Evolutionary conservation across 352 stramenopile species (phyloP).

Genomic region (Globisporangium polare): DNA sequence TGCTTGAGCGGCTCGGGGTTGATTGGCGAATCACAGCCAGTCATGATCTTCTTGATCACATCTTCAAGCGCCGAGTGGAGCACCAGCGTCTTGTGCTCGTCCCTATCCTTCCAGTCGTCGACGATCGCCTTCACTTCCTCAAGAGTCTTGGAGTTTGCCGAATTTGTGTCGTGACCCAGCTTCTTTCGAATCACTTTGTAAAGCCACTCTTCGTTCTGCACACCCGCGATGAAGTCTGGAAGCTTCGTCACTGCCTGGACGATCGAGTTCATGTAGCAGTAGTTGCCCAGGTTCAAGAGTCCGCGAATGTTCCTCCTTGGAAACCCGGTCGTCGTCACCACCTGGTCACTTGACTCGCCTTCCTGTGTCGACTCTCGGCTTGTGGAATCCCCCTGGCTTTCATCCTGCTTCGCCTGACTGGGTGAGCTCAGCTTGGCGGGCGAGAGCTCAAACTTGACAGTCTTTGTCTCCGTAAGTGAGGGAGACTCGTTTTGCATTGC

Average conservation of each 20-base stretch:
- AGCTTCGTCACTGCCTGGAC: constrained; percentile 77
- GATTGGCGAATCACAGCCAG: constrained; percentile 64
- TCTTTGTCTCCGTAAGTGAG: background rate
- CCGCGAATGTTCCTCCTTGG: constrained; percentile 45
- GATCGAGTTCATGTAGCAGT: constrained; percentile 95
- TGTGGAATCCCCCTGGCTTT: constrained; percentile 3
- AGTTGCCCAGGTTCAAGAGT: constrained; percentile 93
- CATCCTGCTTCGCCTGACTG: constrained; percentile 1
- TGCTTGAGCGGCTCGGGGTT: constrained; percentile 77
- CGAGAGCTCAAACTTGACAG: background rate
- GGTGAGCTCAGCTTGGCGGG: background rate
- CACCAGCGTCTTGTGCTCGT: constrained; percentile 47
- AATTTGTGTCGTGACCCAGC: constrained; percentile 17
- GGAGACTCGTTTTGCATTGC: constrained; percentile 9
- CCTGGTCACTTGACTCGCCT: constrained; percentile 6
- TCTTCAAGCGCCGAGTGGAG: constrained; percentile 55
- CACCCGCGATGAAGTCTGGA: constrained; percentile 49
- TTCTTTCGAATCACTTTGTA: constrained; percentile 56
- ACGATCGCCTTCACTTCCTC: constrained; percentile 46
- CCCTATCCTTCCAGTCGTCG: constrained; percentile 39
- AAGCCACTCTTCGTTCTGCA: constrained; percentile 56
- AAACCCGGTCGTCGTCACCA: background rate
- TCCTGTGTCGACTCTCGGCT: constrained; percentile 17
- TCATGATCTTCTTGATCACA: constrained; percentile 54
- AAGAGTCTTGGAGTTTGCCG: constrained; percentile 25